Base-by-base conservation (phyloP, 768 basidiomycete species). In the Leccinum subgranulosum region DNA sequence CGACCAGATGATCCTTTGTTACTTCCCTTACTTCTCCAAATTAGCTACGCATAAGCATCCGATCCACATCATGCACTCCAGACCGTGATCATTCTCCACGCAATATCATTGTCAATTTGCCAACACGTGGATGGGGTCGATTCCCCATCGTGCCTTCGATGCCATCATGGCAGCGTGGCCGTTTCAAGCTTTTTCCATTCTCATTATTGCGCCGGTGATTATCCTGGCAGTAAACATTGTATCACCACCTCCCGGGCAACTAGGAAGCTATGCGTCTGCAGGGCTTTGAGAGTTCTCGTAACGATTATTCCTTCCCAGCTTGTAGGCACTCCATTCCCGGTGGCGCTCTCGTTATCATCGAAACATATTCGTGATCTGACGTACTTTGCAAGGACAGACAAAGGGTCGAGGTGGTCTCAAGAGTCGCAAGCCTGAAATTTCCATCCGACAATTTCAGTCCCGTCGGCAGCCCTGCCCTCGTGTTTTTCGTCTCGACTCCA, bases 381-480 rank as follows among this genome's bases (percentile, higher is more conserved):
- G 8, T 41, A 25, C 46, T 25, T 31, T 53, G 12, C 14, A 43
- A 53, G 25, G 23, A 15, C 27, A 9, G 12, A 31, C 21, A 12
- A 39, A 17, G 19, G 10, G 14, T 19, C 12, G 31, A 36, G 7
- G 45, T 36, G 29, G 10, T 34, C 29, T 41, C 33, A 6, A 34
- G 62, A 53, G 39, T 48, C 29, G 29, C 59, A 49, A 11, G 12
- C 10, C 47, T 50, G 39, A 53, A 48, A 12, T 23, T 19, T 49
- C 39, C 28, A 54, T 36, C 48, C 25, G 23, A 43, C 45, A 27
- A 21, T 39, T 25, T 39, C 34, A 29, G 34, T 50, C 27, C 33
- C 43, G 21, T 28, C 14, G 45, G 34, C 12, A 28, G 45, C 45
- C 27, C 41, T 48, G 14, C 39, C 21, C 49, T 60, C 41, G 36